phyloP scores from a whole-genome alignment of 768 basidiomycete species.

The Tephrocybe sp. region DNA sequence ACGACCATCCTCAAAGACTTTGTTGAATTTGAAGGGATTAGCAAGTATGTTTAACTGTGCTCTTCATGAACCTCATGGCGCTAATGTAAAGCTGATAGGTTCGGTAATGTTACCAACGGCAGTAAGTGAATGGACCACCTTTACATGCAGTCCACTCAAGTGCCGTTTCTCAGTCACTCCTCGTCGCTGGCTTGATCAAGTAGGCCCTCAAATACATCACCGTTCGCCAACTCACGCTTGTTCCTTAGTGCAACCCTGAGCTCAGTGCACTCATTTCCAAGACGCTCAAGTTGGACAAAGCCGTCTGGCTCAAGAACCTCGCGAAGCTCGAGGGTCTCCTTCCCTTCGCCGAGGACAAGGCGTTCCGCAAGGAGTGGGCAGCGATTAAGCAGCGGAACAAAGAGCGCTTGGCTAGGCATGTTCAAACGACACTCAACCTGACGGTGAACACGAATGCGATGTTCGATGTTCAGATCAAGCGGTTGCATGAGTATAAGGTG shows the following conservation, averaged over 20 bases:
- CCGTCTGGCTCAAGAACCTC: constrained; percentile 85
- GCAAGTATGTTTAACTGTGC: constrained; percentile 55
- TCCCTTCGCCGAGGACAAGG: constrained; percentile 66
- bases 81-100: constrained; percentile 37
- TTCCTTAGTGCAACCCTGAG: constrained; percentile 78
- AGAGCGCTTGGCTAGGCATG: constrained; percentile 77
- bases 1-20: constrained; percentile 88
- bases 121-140: constrained; percentile 44
- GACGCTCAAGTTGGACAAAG: constrained; percentile 73
- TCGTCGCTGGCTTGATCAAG: constrained; percentile 89
- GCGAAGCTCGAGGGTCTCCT: constrained; percentile 76
- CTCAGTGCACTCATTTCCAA: constrained; percentile 84
- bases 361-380: constrained; percentile 80
- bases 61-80: no score
- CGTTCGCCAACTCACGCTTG: background rate
- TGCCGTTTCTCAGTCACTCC: constrained; percentile 63
- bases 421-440: constrained; percentile 70
- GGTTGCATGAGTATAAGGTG: constrained; percentile 91
- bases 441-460: constrained; percentile 73
- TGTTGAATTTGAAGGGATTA: constrained; percentile 86
- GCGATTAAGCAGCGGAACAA: constrained; percentile 90
- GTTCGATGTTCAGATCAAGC: constrained; percentile 94
- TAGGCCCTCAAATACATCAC: constrained; percentile 17
- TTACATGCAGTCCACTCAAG: background rate
- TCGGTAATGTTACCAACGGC: constrained; percentile 92